Base-by-base conservation (phyloP, 2,329 filamentous ascomycete species). In the Alternaria arbusti region DNA sequence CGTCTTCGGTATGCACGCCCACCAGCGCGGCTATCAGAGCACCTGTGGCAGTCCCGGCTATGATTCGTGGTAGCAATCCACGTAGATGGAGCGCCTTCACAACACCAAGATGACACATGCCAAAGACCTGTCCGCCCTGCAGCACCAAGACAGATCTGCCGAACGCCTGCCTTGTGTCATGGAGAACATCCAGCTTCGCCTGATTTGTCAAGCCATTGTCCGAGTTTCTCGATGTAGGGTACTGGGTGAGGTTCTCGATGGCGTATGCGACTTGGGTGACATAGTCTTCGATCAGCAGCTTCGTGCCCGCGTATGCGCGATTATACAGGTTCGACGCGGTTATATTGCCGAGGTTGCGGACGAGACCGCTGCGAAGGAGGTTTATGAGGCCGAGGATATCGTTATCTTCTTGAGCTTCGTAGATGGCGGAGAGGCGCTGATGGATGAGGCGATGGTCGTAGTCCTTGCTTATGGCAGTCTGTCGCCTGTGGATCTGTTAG, bases 301-400 rank as follows among this genome's bases (percentile, higher is more conserved):
- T 97, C 1, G 94, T 97, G 15, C 94, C 94, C 1, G 91, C 91
- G 76, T 96, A 96, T 12, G 93, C 91, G 61, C 90, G 87, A 72
- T 94, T 94, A 82, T 94, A 97, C 1, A 97, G 84, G 66, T 89
- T 89, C 3, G 92, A 89, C 2, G 90, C 88, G 1, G 92, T 93
- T 71, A 97, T 96, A 77, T 97, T 96, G 61, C 93, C 94, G n/a
- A 97, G 84, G 74, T 97, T 97, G 36, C 94, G 89, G 28, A 97
- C 84, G 36, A 88, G 80, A 11, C 87, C 93, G 13, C 92, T 93
- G 25, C 93, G 90, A 43, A 97, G 85, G 17, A 96, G 86, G 74
- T 94, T 94, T 63, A 94, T 89, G 8, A 97, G 84, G 15, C 88
- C 87, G 59, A 93, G 85, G 46, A 94, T 86, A 78, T 97, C 91